Percentiles rank a stretch among this genome's conserved stretches.
Conservation (phyloP, 202 grass and related monocot genomes). For the Setaria italica region DNA sequence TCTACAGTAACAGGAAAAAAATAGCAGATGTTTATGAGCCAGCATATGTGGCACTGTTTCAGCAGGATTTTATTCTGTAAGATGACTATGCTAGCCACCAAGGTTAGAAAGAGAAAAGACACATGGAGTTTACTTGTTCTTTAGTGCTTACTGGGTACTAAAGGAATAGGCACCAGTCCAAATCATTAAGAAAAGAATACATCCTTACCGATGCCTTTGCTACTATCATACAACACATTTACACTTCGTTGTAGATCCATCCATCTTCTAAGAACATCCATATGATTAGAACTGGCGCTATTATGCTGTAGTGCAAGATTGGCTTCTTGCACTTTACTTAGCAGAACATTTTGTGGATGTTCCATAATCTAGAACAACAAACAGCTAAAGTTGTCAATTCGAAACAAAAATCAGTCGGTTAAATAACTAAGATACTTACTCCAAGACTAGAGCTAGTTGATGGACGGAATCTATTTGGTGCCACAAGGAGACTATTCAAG, state of each 20-base stretch:
- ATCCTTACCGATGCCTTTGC: conserved; percentile 72
- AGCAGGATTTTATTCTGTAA: neutral
- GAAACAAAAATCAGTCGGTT: conserved; percentile 23
- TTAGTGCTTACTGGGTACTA: conserved; percentile 18
- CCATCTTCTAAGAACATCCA: conserved; percentile 82
- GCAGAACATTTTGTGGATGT: conserved; percentile 90
- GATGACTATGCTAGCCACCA: neutral
- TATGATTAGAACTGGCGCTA: conserved; percentile 41
- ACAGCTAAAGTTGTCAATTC: conserved; percentile 27
- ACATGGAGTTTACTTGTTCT: neutral
- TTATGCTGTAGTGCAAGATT: conserved; percentile 65
- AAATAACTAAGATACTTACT: conserved; percentile 60
- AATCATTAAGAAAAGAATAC: conserved; percentile 22
- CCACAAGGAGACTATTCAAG: conserved; percentile 81
- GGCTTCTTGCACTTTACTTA: conserved; percentile 79
- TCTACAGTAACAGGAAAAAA: neutral
- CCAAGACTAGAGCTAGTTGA: conserved; percentile 61
- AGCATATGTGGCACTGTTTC: neutral
- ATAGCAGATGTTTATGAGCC: neutral
- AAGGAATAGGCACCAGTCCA: conserved; percentile 10
- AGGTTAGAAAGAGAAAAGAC: neutral
- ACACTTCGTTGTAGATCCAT: conserved; percentile 86
- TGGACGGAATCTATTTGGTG: conserved; percentile 89
- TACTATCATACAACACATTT: conserved; percentile 87
- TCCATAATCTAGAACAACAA: conserved; percentile 72